Evolutionary conservation across 2,329 filamentous ascomycete genomes (phyloP), one percentile per base, ranked within the genome.

Genomic region (Fusarium buharicum): DNA sequence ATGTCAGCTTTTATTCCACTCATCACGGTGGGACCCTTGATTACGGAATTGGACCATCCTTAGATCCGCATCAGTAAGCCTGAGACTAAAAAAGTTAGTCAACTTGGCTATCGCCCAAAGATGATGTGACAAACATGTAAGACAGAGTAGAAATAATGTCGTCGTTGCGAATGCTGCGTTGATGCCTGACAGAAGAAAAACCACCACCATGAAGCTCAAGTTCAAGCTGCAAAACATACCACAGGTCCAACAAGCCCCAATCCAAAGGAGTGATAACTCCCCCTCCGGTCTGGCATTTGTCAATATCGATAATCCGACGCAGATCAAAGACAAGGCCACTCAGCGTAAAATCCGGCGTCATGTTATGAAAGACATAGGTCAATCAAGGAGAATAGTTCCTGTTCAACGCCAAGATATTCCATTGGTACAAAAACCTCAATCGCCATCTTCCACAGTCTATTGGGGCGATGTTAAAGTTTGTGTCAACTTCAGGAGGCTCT

Each of bases 331-430:
- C 6, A 33, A 41, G 12, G 37, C 47, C 22, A 59, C 54, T 1
- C 45, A 67, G 18, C 61, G 52, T 0, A 57, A 50, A n/a, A 59
- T 69, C n/a, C 66, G 67, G 11, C 67, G 66, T 3, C 66, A 69
- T 62, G 67, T 68, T 9, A 67, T 68, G 66, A 53, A 45, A 36
- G 44, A 60, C 5, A 63, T 67, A n/a, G 66, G 63, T 0, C 55
- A 18, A 11, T 57, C 65, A 11, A 38, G 65, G 10, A 38, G 65
- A 50, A 45, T 33, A 13, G 18, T 48, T 2, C 9, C 13, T 4
- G 22, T 22, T 1, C 28, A 37, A 6, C 17, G 5, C 8, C 24
- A 9, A 27, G 39, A 16, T 2, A 22, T 9, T 1, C 18, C 10
- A 4, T 2, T 11, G 8, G 24, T 50, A 2, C 18, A 36, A 3